These are phyloP conservation scores for Pilasporangium apinafurcum DNA, from an alignment of 352 stramenopile species.

Conservation along the genomic window DNA sequence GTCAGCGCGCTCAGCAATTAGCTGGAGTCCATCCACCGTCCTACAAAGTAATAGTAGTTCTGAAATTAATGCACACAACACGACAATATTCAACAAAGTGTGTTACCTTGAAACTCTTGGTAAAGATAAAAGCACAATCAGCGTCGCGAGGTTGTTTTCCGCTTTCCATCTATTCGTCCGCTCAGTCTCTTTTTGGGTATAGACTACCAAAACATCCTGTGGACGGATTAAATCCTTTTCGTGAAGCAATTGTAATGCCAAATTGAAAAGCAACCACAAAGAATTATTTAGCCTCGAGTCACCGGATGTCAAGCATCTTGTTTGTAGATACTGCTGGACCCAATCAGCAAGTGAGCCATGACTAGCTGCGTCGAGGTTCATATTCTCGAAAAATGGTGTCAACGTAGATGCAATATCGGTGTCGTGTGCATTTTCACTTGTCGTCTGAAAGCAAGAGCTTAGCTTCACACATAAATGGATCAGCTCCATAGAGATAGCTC, in stretches of 20 bases:
- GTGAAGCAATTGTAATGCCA: conserved; percentile 41
- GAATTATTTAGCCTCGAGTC: conserved; percentile 10
- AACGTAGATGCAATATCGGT: conserved; percentile 2
- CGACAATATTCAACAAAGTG: not conserved
- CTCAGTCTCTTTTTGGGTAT: not conserved
- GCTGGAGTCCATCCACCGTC: conserved; percentile 48
- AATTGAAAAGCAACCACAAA: conserved; percentile 31
- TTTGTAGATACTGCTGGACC: conserved; percentile 46
- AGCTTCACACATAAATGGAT: conserved; percentile 44
- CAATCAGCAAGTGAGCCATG: conserved; percentile 26
- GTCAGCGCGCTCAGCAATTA: conserved; percentile 39
- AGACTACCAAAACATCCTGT: conserved; percentile 21
- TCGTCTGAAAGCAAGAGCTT: conserved; percentile 21
- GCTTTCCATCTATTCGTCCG: conserved; percentile 23
- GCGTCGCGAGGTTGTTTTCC: conserved; percentile 49
- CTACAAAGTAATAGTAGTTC: conserved; percentile 12
- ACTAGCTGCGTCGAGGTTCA: conserved; percentile 1
- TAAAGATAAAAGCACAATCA: conserved; percentile 62
- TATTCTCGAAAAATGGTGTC: conserved; percentile 6
- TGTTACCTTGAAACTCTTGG: conserved; percentile 45
- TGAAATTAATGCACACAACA: not conserved
- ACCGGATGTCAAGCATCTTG: conserved; percentile 24
- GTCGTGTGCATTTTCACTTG: conserved; percentile 4
- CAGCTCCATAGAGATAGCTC: conserved; percentile 41
- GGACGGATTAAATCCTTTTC: conserved; percentile 38